phyloP scores from a whole-genome alignment of 495 filamentous ascomycete species.

The Aspergillus egyptiacus region DNA sequence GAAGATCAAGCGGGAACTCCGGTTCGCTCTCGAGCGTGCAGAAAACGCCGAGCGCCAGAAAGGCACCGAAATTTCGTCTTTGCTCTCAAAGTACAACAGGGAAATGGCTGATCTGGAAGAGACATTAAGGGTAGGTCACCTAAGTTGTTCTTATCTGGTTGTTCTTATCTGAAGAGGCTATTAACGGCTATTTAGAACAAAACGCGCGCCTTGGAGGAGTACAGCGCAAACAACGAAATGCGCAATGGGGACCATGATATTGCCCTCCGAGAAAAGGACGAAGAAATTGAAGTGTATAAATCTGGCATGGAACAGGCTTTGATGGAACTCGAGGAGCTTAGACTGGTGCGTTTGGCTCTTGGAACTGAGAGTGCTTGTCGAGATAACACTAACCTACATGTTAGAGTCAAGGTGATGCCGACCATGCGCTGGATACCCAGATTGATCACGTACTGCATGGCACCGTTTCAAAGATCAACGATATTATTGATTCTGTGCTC shows the following conservation, averaged over 20 bases:
- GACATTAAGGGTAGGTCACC: slow-evolving; percentile 64
- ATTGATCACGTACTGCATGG: slow-evolving; percentile 81
- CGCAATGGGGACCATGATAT: slow-evolving; percentile 80
- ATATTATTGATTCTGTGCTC: slow-evolving; percentile 95
- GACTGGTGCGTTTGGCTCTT: slow-evolving; percentile 36
- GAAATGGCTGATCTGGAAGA: slow-evolving; percentile 97
- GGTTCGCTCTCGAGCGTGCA: slow-evolving; percentile 84
- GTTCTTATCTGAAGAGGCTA: not conserved
- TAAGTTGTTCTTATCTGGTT: no score
- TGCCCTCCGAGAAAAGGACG: slow-evolving; percentile 83
- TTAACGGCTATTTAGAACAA: slow-evolving; percentile 50
- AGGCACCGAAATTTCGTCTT: slow-evolving; percentile 85
- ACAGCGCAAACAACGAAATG: slow-evolving; percentile 67
- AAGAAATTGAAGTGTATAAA: slow-evolving; percentile 95
- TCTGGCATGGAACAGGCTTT: slow-evolving; percentile 94
- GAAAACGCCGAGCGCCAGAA: slow-evolving; percentile 90
- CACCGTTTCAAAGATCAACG: slow-evolving; percentile 87
- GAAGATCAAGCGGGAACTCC: slow-evolving; percentile 93
- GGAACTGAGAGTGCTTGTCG: not conserved
- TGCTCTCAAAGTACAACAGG: slow-evolving; percentile 92
- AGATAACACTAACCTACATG: not conserved
- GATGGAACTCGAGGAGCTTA: slow-evolving; percentile 81
- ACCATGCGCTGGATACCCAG: slow-evolving; percentile 80
- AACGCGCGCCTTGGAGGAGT: slow-evolving; percentile 79
- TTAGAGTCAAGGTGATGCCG: slow-evolving; percentile 65